Base-by-base conservation (phyloP, 352 stramenopile genomes). In the Globisporangium lucens region DNA sequence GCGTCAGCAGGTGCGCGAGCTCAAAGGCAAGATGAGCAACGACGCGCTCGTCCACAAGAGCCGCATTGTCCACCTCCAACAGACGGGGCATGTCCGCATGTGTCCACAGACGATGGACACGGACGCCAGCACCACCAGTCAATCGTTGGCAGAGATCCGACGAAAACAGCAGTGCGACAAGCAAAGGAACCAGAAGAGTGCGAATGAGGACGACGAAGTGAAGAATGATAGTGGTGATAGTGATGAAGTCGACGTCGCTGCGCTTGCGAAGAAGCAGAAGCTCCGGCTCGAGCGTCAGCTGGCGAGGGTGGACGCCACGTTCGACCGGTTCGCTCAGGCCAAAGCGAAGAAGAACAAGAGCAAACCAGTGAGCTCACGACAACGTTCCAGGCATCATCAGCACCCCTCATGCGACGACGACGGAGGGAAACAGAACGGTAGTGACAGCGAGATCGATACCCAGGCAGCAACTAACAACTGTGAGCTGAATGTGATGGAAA, bases 11-110 rank as follows among this genome's bases (percentile, higher is more conserved):
- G 55, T 71, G 2, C 63, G 62, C 3, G 72, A 71, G 20, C 65
- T 77, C n/a, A 72, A 74, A 13, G 52, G 56, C 9, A 73, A 63
- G 35, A 62, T 88, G 29, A 68, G 74, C 43, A 89, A 80, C 46
- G 80, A 89, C 46, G 70, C 83, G 13, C 66, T 87, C 41, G 69
- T 52, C 6, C 85, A 93, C 62, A 75, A 69, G 1, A 86, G 77
- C 65, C 83, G 83, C 13, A 83, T 93, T 9, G 83, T 93, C 20
- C 82, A 91, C 35, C 75, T 93, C 2, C 85, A 93, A 46, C 80
- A 82, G 43, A 85, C 76, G 41, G 85, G 83, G 0, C 85, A 93
- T 66, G 82, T 91, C 17, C 77, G 85, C 10, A 74, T 93, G 59
- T 91, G 83, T 63, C 74, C 77, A 10, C 76, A 83, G 43, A 35